Percentiles rank a stretch among this genome's conserved stretches.
These are phyloP conservation scores for Rauvolfia tetraphylla DNA, from an alignment of 257 asterid species.

Conservation along the genomic window DNA sequence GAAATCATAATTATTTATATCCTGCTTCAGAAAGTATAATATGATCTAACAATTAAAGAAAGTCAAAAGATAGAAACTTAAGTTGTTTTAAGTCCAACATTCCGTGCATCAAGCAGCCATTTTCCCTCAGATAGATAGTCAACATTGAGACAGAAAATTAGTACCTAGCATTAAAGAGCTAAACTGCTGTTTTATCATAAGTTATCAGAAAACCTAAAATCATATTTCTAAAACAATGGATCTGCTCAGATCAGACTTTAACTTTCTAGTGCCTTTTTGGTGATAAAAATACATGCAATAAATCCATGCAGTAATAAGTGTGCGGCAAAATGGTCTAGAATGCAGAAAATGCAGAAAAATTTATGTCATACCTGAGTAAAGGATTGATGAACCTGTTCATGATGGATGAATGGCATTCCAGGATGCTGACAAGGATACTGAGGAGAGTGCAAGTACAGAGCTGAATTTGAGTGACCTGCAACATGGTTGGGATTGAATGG, in stretches of 20 bases:
- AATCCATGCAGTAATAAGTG: not conserved
- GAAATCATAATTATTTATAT: no score
- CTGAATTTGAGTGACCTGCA: conserved; percentile 55
- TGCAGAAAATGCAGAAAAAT: not conserved
- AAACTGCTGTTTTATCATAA: not conserved
- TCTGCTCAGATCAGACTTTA: not conserved
- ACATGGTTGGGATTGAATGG: conserved; percentile 71
- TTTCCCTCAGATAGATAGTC: not conserved
- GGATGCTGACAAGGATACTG: conserved; percentile 87
- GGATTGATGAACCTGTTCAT: conserved; percentile 75
- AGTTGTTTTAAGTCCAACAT: not conserved
- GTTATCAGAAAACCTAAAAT: not conserved
- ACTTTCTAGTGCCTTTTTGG: not conserved
- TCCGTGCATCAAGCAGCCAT: not conserved
- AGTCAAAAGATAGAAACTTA: not conserved
- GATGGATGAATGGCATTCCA: conserved; percentile 74
- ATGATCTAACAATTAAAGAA: not conserved
- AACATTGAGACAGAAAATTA: not conserved
- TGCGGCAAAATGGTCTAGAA: not conserved
- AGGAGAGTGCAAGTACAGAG: conserved; percentile 60
- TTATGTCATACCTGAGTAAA: conserved; percentile 79
- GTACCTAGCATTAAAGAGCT: not conserved
- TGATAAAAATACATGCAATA: not conserved
- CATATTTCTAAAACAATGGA: not conserved
- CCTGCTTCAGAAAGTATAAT: no score